Conservation (phyloP, 768 basidiomycete species). For the Mycena haematopus region DNA sequence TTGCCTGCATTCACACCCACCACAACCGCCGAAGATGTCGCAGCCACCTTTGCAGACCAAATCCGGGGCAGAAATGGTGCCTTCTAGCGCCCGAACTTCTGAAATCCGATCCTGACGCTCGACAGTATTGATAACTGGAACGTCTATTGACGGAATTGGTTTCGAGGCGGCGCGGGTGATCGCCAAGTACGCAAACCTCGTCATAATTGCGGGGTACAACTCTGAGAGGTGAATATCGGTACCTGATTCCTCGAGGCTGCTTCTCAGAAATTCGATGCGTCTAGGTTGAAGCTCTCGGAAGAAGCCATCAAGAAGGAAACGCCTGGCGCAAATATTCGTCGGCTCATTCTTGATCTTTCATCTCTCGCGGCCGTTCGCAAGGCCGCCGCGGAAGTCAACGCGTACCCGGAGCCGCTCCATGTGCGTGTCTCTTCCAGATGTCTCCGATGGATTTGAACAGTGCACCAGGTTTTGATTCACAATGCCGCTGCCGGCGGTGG, state of each 20-base stretch:
- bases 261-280: not conserved
- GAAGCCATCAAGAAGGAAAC: slow-evolving; percentile 9
- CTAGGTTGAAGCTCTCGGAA: slow-evolving; percentile 5
- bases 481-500: slow-evolving; percentile 8
- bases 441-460: not conserved
- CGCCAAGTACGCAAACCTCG: slow-evolving; percentile 3
- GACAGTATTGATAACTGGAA: slow-evolving; percentile 9
- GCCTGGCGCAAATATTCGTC: slow-evolving; percentile 2
- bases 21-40: slow-evolving; percentile 5
- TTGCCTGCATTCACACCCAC: not conserved
- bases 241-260: not conserved
- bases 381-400: slow-evolving; percentile 14
- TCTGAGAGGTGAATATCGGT: not conserved
- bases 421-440: not conserved
- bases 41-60: not conserved
- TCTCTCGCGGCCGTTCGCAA: slow-evolving; percentile 15
- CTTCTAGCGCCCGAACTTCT: no score
- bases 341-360: slow-evolving; percentile 8
- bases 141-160: not conserved
- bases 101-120: not conserved
- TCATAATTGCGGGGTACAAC: slow-evolving; percentile 8
- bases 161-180: slow-evolving; percentile 8
- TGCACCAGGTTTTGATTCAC: slow-evolving; percentile 7
- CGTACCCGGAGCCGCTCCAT: slow-evolving; percentile 13
- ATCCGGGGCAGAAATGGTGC: slow-evolving; percentile 9